Evolutionary conservation across 2,329 filamentous ascomycete genomes (phyloP).

Genomic region (Botrytis pseudocinerea): DNA sequence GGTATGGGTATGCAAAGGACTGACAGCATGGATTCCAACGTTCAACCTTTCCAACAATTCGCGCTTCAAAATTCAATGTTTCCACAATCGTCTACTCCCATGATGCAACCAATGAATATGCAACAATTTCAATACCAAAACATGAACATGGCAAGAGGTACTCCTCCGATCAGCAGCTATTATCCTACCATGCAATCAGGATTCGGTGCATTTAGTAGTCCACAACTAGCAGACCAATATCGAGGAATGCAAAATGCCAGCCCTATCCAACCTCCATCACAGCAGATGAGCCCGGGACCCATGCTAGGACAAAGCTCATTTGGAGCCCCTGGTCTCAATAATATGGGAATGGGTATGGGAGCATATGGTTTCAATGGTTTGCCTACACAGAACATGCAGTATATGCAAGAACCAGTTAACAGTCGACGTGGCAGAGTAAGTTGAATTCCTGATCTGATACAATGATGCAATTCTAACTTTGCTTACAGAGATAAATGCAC

Average conservation of each 20-base stretch:
- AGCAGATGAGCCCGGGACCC: constrained; percentile 47
- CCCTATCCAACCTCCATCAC: constrained; percentile 45
- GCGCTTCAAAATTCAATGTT: constrained; percentile 55
- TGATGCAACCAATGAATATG: constrained; percentile 52
- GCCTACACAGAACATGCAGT: constrained; percentile 50
- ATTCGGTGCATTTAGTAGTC: constrained; percentile 54
- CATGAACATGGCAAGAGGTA: constrained; percentile 51
- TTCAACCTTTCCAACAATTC: constrained; percentile 53
- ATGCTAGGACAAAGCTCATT: constrained; percentile 46
- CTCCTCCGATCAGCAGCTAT: constrained; percentile 57
- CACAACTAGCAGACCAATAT: constrained; percentile 55
- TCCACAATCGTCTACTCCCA: constrained; percentile 43
- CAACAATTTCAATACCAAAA: constrained; percentile 56
- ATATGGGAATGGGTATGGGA: constrained; percentile 49
- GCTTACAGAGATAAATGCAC: constrained; percentile 20
- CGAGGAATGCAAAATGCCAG: constrained; percentile 54
- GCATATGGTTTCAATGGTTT: constrained; percentile 49
- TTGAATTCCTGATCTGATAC: constrained; percentile 9
- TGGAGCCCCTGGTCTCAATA: constrained; percentile 52
- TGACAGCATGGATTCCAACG: constrained; percentile 53
- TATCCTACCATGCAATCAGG: constrained; percentile 58
- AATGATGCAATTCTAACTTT: not conserved
- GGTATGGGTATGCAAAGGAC: constrained; percentile 53
- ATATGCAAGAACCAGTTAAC: constrained; percentile 58
- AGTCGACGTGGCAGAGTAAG: constrained; percentile 58